phyloP scores from a whole-genome alignment of 164 flowering plant species.

The Brasenia schreberi region DNA sequence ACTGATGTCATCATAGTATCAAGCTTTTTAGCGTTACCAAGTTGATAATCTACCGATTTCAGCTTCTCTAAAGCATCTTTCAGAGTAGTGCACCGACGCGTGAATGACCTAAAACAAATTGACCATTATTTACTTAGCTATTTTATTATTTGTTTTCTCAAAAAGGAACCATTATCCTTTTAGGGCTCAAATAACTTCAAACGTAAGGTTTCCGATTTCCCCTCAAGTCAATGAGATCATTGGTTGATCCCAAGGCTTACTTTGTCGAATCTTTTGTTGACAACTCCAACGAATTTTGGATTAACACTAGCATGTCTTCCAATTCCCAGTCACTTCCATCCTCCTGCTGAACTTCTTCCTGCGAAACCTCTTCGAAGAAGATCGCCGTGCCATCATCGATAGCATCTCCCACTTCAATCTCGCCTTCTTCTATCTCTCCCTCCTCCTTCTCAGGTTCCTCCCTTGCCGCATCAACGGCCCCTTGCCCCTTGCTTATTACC shows the following conservation, averaged over 20 bases:
- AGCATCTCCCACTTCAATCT: slow-evolving; percentile 37
- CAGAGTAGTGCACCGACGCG: slow-evolving; percentile 31
- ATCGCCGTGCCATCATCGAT: background rate
- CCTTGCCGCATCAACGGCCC: slow-evolving; percentile 33
- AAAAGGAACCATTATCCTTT: too few species aligned
- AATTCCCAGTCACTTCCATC: slow-evolving; percentile 15
- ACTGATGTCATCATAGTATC: slow-evolving; percentile 28
- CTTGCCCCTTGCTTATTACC: slow-evolving; percentile 14
- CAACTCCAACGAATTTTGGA: slow-evolving; percentile 33
- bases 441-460: slow-evolving; percentile 45
- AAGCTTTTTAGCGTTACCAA: slow-evolving; percentile 6
- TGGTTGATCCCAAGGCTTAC: slow-evolving; percentile 28
- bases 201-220: too few species aligned
- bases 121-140: slow-evolving; percentile 6
- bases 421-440: slow-evolving; percentile 93
- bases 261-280: slow-evolving; percentile 27
- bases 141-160: too few species aligned
- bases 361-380: background rate
- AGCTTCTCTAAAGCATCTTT: slow-evolving; percentile 27
- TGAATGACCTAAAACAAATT: slow-evolving; percentile 53
- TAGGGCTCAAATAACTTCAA: too few species aligned
- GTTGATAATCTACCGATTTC: slow-evolving; percentile 13
- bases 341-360: slow-evolving; percentile 2
- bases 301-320: slow-evolving; percentile 18
- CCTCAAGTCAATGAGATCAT: too few species aligned